Base-by-base conservation (phyloP, 2,329 filamentous ascomycete species). In the Penicillium sp. region DNA sequence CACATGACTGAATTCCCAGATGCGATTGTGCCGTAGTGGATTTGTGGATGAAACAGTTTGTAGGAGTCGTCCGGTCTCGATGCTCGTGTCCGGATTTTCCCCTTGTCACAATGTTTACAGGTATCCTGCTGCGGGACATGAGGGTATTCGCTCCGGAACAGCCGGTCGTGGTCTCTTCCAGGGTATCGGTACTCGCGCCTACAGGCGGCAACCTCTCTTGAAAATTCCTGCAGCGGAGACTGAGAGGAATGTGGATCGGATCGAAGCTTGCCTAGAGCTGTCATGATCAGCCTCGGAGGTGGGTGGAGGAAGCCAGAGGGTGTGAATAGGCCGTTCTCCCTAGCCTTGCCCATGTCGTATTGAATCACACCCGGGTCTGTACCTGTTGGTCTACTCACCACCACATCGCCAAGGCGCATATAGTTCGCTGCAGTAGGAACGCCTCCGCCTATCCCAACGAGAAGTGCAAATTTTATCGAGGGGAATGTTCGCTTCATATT, bases 361-460 rank as follows among this genome's bases (percentile, higher is more conserved):
- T 53, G 38, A 8, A 59, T 31, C 2, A 54, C 57, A 6, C 57
- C 57, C 2, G 29, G 38, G 29, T 7, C 21, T 17, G 19, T 38
- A 4, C 44, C 44, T 3, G 48, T 53, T 5, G 57, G 57, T 7
- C n/a, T 35, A 35, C 52, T 47, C 3, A 61, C 52, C 2, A 56
- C 53, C 23, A 61, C 46, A 19, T 61, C 58, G 5, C 58, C 58
- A 5, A 61, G 53, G 3, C 58, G 58, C 1, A 61, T 56, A 61
- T 71, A 67, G 6, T 62, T 53, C 6, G 38, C 23, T 7, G 46
- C 1, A 8, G 60, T 63, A 1, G 69, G 71, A 7, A 69, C 66
- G 6, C 71, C 70, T 7, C 68, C 70, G 9, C 69, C 71, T 38
- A 70, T 67, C 9, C 70, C 70, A 11, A 73, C 70, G 5, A 72